phyloP scores from a whole-genome alignment of 2,329 filamentous ascomycete species.

The Alternaria incomplexa region DNA sequence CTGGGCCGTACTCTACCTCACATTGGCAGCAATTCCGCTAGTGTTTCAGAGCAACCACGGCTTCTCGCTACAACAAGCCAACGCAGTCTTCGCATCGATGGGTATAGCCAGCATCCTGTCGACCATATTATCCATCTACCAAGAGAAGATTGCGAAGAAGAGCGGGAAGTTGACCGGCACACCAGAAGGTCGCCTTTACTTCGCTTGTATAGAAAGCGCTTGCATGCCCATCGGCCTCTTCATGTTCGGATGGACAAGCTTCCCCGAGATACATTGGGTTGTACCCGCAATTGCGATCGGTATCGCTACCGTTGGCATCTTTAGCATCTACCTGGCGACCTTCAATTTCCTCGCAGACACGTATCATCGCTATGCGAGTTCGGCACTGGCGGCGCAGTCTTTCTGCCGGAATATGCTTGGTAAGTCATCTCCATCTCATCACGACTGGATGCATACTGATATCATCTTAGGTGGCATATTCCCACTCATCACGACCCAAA shows the following conservation, averaged over 20 bases:
- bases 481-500: conserved; percentile 73
- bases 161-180: conserved; percentile 47
- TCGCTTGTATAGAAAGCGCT: conserved; percentile 76
- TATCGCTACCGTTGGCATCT: conserved; percentile 83
- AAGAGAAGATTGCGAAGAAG: conserved; percentile 69
- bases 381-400: conserved; percentile 83
- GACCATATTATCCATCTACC: conserved; percentile 72
- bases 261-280: conserved; percentile 70
- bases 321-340: conserved; percentile 76
- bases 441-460: conserved; percentile 1
- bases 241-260: conserved; percentile 77
- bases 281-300: conserved; percentile 72
- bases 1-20: conserved; percentile 88
- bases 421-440: conserved; percentile 12
- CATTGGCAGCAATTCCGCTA: conserved; percentile 79
- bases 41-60: conserved; percentile 72
- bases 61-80: conserved; percentile 71
- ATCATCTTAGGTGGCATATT: conserved; percentile 67
- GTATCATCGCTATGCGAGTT: conserved; percentile 84
- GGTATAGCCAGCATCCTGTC: conserved; percentile 70
- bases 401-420: conserved; percentile 84
- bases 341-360: conserved; percentile 94
- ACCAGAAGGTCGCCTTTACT: conserved; percentile 83
- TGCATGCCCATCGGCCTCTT: conserved; percentile 82
- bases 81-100: conserved; percentile 76